phyloP scores from a whole-genome alignment of 768 basidiomycete genomes.

The Serendipita vermifera region DNA sequence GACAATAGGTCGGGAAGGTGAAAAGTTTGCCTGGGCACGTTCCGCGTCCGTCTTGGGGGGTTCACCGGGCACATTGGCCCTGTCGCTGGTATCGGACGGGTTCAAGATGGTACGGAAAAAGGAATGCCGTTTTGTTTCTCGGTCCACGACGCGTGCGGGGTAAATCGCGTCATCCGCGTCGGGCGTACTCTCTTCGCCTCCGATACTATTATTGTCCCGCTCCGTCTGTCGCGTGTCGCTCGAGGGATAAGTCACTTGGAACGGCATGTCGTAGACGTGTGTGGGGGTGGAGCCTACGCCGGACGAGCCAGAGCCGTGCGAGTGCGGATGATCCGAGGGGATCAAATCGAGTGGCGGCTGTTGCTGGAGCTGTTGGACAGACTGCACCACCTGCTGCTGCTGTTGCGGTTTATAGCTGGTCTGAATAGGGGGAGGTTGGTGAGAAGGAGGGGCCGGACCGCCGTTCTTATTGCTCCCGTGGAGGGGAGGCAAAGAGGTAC shows the following conservation, averaged over 20 bases:
- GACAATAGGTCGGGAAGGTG: neutral
- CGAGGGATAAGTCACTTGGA: constrained; percentile 17
- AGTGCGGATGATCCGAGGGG: constrained; percentile 7
- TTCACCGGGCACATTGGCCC: neutral
- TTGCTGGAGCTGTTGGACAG: constrained; percentile 31
- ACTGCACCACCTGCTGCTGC: neutral
- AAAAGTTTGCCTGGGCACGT: neutral
- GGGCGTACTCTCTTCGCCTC: constrained; percentile 36
- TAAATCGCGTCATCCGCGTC: constrained; percentile 48
- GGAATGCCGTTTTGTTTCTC: constrained; percentile 56
- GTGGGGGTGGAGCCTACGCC: constrained; percentile 16
- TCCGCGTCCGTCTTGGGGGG: neutral
- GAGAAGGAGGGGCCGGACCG: neutral
- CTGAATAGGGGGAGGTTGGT: constrained; percentile 22
- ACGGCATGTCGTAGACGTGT: constrained; percentile 14
- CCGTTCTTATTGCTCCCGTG: neutral
- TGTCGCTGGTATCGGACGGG: constrained; percentile 24
- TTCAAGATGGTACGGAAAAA: constrained; percentile 79
- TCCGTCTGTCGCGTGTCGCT: constrained; percentile 33
- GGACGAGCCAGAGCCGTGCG: constrained; percentile 14
- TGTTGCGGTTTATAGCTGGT: neutral
- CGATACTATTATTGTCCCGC: constrained; percentile 40
- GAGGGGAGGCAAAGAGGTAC: constrained; percentile 25
- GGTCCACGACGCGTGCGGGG: constrained; percentile 60
- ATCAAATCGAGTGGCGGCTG: constrained; percentile 26